Percentiles rank a stretch among this genome's conserved stretches.
phyloP scores from a whole-genome alignment of 2,329 filamentous ascomycete genomes.

The Leptographium wingfieldii region DNA sequence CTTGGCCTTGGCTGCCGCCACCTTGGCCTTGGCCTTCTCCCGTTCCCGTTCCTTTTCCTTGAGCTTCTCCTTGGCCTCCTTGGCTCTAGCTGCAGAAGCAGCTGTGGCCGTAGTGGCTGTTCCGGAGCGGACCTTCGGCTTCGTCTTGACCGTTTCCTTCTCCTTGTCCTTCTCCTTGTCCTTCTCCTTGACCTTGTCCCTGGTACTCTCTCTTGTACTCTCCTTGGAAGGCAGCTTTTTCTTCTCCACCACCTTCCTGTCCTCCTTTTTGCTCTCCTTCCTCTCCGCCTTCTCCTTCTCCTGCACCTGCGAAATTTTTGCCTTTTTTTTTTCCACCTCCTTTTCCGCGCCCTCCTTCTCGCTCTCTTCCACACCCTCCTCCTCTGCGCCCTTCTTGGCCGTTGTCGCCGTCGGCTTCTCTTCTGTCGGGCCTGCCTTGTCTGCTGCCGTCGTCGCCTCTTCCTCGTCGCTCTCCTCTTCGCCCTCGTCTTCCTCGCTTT shows the following conservation, averaged over 20 bases:
- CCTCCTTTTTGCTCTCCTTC: background rate
- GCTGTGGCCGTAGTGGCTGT: background rate
- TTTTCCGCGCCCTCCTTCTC: conserved; percentile 18
- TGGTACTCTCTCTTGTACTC: no score
- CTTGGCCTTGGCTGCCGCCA: background rate
- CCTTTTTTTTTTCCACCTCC: background rate
- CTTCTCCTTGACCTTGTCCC: background rate
- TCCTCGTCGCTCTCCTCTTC: background rate
- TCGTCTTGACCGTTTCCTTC: background rate
- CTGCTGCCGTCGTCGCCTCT: background rate
- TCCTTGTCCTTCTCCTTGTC: background rate
- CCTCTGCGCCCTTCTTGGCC: background rate
- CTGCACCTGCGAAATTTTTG: background rate
- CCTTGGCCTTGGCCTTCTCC: background rate
- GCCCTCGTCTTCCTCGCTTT: background rate
- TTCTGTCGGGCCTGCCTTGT: background rate
- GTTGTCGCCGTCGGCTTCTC: background rate
- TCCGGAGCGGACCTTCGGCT: background rate
- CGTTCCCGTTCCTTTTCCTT: background rate
- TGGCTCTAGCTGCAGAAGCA: background rate
- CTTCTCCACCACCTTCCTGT: background rate
- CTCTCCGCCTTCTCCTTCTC: background rate
- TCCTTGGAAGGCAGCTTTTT: background rate
- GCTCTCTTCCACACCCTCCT: conserved; percentile 3
- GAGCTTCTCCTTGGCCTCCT: background rate